phyloP scores from a whole-genome alignment of 2,329 filamentous ascomycete species.

The Colletotrichum eleusines region DNA sequence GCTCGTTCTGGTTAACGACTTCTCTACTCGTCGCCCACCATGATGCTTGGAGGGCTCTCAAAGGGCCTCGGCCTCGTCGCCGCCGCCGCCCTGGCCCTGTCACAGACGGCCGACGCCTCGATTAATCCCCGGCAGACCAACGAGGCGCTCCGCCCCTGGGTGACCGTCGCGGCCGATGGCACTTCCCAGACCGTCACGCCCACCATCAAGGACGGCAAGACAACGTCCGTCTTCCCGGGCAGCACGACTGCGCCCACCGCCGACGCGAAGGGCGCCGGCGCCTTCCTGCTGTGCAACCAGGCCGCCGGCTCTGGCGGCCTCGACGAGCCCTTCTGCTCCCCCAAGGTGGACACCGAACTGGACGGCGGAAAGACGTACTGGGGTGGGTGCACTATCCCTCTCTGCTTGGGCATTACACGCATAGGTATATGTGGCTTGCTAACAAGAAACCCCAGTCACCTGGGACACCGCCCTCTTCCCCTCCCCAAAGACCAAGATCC shows the following conservation, averaged over 20 bases:
- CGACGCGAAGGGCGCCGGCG: slow-evolving; percentile 32
- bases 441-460: slow-evolving; percentile 34
- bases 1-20: slow-evolving; percentile 2
- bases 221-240: slow-evolving; percentile 35
- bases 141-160: slow-evolving; percentile 41
- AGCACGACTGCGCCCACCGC: slow-evolving; percentile 33
- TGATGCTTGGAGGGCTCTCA: slow-evolving; percentile 16
- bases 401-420: no score
- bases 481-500: slow-evolving; percentile 30
- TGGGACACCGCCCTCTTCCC: slow-evolving; percentile 42
- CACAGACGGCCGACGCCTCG: slow-evolving; percentile 19
- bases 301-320: slow-evolving; percentile 34
- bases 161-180: slow-evolving; percentile 39
- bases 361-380: slow-evolving; percentile 40
- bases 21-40: not conserved
- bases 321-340: slow-evolving; percentile 40
- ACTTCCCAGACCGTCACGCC: slow-evolving; percentile 37
- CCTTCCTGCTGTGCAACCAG: slow-evolving; percentile 40
- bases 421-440: not conserved
- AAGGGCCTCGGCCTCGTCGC: slow-evolving; percentile 23
- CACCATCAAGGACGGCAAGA: slow-evolving; percentile 39
- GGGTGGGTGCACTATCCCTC: slow-evolving; percentile 22
- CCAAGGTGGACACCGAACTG: slow-evolving; percentile 25
- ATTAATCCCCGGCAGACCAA: slow-evolving; percentile 31
- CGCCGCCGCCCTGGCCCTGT: not conserved